phyloP scores from a whole-genome alignment of 371 early-diverging fungal species.

The Mucor plumbeus region DNA sequence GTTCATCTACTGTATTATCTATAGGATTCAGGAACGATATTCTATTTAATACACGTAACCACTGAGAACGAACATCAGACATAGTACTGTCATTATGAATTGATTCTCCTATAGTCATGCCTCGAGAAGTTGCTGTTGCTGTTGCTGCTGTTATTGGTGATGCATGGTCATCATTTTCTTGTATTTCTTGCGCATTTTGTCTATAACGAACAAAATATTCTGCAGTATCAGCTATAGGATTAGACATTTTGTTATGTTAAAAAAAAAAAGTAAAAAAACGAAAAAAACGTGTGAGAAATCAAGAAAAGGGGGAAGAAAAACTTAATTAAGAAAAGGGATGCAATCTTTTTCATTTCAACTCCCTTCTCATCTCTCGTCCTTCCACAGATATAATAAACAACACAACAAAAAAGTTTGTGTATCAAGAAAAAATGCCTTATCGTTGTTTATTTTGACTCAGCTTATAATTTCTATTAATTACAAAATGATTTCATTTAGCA shows the following conservation, averaged over 20 bases:
- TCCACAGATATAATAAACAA: too few relatives aligned
- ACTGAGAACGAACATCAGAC: slow-evolving; percentile 22
- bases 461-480: too few relatives aligned
- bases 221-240: slow-evolving; percentile 50
- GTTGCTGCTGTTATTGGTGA: slow-evolving; percentile 5
- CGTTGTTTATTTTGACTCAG: too few relatives aligned
- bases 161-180: slow-evolving; percentile 13
- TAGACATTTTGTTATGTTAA: slow-evolving; percentile 35
- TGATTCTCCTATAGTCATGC: not conserved
- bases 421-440: too few relatives aligned
- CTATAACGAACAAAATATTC: slow-evolving; percentile 40
- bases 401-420: too few relatives aligned
- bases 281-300: slow-evolving; percentile 9
- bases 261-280: not conserved
- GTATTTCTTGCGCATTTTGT: slow-evolving; percentile 18
- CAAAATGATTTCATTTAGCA: too few relatives aligned
- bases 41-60: slow-evolving; percentile 27
- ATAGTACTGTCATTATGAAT: not conserved
- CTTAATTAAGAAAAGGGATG: not conserved
- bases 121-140: not conserved
- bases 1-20: not conserved
- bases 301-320: not conserved
- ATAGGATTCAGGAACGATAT: slow-evolving; percentile 31
- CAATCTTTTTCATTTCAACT: too few relatives aligned
- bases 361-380: not conserved